These are phyloP conservation scores for Cymbopogon flexuosus DNA, from an alignment of 202 grass and related monocot species.

Conservation along the genomic window DNA sequence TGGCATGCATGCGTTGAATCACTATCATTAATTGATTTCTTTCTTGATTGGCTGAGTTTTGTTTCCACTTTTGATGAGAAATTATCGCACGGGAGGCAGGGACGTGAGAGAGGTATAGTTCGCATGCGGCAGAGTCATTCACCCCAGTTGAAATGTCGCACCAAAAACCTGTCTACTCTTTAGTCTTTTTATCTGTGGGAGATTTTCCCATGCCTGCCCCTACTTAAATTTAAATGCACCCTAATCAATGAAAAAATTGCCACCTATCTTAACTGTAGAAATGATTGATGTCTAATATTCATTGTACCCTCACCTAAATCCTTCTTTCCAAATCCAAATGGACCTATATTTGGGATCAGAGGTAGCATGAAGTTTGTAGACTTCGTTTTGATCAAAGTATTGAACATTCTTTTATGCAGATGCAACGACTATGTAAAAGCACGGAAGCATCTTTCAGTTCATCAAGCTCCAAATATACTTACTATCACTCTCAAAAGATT, in stretches of 20 bases:
- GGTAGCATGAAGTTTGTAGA: background rate
- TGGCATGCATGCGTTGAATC: too few relatives aligned
- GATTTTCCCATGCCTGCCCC: background rate
- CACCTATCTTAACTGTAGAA: background rate
- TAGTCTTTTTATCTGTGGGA: too few relatives aligned
- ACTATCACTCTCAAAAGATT: conserved; percentile 97
- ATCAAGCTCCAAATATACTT: conserved; percentile 99
- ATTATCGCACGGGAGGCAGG: too few relatives aligned
- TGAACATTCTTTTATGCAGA: conserved; percentile 44
- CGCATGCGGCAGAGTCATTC: too few relatives aligned
- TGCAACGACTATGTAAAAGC: conserved; percentile 98
- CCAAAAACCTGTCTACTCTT: too few relatives aligned
- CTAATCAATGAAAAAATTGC: background rate
- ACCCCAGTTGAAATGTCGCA: too few relatives aligned
- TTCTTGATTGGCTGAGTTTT: too few relatives aligned
- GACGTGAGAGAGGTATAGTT: too few relatives aligned
- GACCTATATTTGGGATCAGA: background rate
- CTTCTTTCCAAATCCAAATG: background rate
- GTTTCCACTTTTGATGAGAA: too few relatives aligned
- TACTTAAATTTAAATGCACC: background rate
- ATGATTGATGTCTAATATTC: background rate
- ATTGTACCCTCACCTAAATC: background rate
- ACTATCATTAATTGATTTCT: too few relatives aligned
- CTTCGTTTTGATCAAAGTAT: conserved; percentile 7
- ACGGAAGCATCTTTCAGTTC: conserved; percentile 82